These are phyloP conservation scores for Psilocybe sp. DNA, from an alignment of 768 basidiomycete genomes.

Conservation along the genomic window DNA sequence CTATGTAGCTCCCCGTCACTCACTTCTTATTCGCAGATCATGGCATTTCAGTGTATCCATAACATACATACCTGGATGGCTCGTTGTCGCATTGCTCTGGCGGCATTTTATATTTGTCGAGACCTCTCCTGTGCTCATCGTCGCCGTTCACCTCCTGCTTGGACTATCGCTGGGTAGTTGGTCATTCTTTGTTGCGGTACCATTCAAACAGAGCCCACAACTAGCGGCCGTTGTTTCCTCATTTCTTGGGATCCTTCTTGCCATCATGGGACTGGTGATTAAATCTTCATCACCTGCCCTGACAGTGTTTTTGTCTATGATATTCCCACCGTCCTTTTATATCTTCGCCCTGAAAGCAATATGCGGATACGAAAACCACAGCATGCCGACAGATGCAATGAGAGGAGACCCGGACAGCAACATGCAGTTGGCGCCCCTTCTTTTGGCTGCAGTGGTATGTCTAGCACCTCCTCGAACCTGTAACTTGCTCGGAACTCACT, in stretches of 20 bases:
- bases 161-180: slow-evolving; percentile 68
- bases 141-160: slow-evolving; percentile 64
- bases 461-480: neutral
- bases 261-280: slow-evolving; percentile 62
- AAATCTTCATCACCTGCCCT: slow-evolving; percentile 36
- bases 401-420: slow-evolving; percentile 59
- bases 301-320: slow-evolving; percentile 60
- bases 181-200: slow-evolving; percentile 68
- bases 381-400: slow-evolving; percentile 50
- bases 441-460: slow-evolving; percentile 65
- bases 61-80: slow-evolving; percentile 76
- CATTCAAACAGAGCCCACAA: slow-evolving; percentile 72
- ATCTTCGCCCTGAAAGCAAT: slow-evolving; percentile 69
- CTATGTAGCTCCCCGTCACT: neutral
- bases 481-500: neutral
- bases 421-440: slow-evolving; percentile 50
- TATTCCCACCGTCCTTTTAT: slow-evolving; percentile 78
- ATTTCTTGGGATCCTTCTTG: slow-evolving; percentile 62
- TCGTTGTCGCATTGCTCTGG: slow-evolving; percentile 64
- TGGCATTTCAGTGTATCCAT: slow-evolving; percentile 71
- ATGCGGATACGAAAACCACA: slow-evolving; percentile 63
- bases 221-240: slow-evolving; percentile 67
- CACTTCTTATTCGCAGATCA: slow-evolving; percentile 33
- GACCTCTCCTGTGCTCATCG: slow-evolving; percentile 57
- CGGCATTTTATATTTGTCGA: slow-evolving; percentile 61